A percentile compares a stretch with the other conserved stretches of the same genome.
Evolutionary conservation across 257 asterid species (phyloP).

Genomic region (Solanum lignicaule): DNA sequence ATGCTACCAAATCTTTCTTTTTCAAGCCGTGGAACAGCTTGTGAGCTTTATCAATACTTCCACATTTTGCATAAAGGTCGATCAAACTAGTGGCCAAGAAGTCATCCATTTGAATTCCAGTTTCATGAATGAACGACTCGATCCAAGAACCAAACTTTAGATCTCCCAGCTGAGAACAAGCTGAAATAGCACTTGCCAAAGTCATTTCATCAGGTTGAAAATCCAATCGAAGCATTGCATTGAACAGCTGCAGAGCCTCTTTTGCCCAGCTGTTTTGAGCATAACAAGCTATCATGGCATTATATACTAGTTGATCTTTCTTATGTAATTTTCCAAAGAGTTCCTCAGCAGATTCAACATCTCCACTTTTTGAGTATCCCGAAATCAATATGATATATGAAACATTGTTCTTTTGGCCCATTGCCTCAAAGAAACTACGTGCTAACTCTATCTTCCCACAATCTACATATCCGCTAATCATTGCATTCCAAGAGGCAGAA

Average conservation of each 20-base stretch:
- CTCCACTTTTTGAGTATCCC: slow-evolving; percentile 55
- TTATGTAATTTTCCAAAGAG: slow-evolving; percentile 26
- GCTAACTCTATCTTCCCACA: slow-evolving; percentile 55
- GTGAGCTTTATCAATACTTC: slow-evolving; percentile 61
- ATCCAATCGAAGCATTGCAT: slow-evolving; percentile 47
- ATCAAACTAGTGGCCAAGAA: slow-evolving; percentile 67
- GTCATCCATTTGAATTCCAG: slow-evolving; percentile 69
- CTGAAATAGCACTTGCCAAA: slow-evolving; percentile 59
- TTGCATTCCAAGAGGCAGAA: slow-evolving; percentile 71
- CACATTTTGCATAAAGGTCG: slow-evolving; percentile 72
- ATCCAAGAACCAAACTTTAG: slow-evolving; percentile 38
- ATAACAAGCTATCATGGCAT: slow-evolving; percentile 77
- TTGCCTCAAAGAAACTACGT: slow-evolving; percentile 51
- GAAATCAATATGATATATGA: slow-evolving; percentile 72
- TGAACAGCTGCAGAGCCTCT: slow-evolving; percentile 61
- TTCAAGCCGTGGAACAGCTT: slow-evolving; percentile 37
- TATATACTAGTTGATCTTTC: slow-evolving; percentile 42
- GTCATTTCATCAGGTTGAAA: slow-evolving; percentile 66
- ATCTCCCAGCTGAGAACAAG: slow-evolving; percentile 86
- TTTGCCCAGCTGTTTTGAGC: slow-evolving; percentile 57
- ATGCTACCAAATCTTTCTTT: slow-evolving; percentile 59
- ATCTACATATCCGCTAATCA: slow-evolving; percentile 53
- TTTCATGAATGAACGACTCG: slow-evolving; percentile 39
- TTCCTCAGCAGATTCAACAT: slow-evolving; percentile 54
- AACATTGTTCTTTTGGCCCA: slow-evolving; percentile 46